These are phyloP conservation scores for Martensiomyces pterosporus DNA, from an alignment of 192 early-diverging fungal species.

Conservation along the genomic window DNA sequence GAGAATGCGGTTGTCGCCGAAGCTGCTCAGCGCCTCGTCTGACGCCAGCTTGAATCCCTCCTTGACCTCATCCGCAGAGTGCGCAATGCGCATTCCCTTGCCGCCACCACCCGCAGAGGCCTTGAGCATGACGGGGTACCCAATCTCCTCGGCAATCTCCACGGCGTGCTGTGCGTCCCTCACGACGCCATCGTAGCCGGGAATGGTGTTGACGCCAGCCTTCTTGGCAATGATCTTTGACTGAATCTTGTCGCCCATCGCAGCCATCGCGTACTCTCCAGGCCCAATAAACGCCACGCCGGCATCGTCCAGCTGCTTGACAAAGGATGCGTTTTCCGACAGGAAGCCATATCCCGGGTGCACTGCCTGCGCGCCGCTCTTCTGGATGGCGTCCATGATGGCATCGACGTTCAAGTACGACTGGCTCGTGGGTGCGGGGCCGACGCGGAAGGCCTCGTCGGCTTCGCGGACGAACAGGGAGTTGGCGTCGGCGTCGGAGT, in stretches of 20 bases:
- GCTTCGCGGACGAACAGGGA: slow-evolving; percentile 83
- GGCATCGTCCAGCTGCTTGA: slow-evolving; percentile 64
- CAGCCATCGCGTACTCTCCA: slow-evolving; percentile 60
- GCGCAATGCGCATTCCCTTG: slow-evolving; percentile 81
- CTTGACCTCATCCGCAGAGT: slow-evolving; percentile 56
- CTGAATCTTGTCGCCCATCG: slow-evolving; percentile 81
- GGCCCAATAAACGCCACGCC: slow-evolving; percentile 76
- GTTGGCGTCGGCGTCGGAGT: slow-evolving; percentile 89
- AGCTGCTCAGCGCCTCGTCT: slow-evolving; percentile 75
- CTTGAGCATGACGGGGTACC: slow-evolving; percentile 83
- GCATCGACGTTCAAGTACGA: slow-evolving; percentile 79
- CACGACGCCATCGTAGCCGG: slow-evolving; percentile 84
- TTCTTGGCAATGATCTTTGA: slow-evolving; percentile 70
- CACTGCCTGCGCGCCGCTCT: slow-evolving; percentile 83
- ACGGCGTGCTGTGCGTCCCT: slow-evolving; percentile 68
- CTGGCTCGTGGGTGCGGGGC: slow-evolving; percentile 72
- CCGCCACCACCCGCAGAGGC: slow-evolving; percentile 79
- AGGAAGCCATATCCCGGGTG: slow-evolving; percentile 96
- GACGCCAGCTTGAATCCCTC: slow-evolving; percentile 78
- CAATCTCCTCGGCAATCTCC: slow-evolving; percentile 63
- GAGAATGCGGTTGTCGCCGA: slow-evolving; percentile 85
- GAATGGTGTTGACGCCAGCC: slow-evolving; percentile 74
- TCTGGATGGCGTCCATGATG: slow-evolving; percentile 71
- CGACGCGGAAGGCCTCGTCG: slow-evolving; percentile 82
- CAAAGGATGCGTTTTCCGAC: slow-evolving; percentile 86